Base-by-base conservation (phyloP, 352 stramenopile species). In the Pythium insidiosum region DNA sequence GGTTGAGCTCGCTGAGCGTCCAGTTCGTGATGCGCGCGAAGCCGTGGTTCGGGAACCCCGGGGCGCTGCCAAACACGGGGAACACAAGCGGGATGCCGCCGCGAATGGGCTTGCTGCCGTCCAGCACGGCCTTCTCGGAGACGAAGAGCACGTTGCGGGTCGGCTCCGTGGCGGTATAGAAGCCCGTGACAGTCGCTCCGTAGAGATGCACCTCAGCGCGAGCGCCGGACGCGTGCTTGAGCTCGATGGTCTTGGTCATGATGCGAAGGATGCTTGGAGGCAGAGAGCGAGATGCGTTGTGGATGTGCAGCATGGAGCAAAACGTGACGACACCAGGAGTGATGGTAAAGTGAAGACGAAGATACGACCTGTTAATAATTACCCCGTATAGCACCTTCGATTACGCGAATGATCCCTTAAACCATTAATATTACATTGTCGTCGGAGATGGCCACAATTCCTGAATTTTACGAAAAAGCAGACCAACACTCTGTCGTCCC, bases 71-170 rank as follows among this genome's bases (percentile, higher is more conserved):
- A 61, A 98, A 98, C 40, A 98, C 85, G 25, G 95, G 95, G 69
- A 98, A 98, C 30, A 98, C 93, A 18, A 98, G 60, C 25, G 95
- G 95, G 38, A 98, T 97, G 25, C 94, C 94, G 45, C 95, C 95
- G 29, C 95, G 86, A 53, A 98, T 97, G 25, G 94, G 78, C 58
- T 97, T 98, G 45, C 58, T 84, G 44, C 92, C 85, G 61, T 98
- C 83, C 30, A 97, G 58, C 20, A 82, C 62, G 26, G 93, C 87
- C 59, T 94, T 71, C 21, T 82, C 57, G 12, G 85, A 97, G 41
- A 98, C 16, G 57, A 98, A 98, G 21, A 98, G 70, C 56, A 93
- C 72, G 53, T 98, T 95, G 41, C 76, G 64, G 21, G 56, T 42
- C 20, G 82, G 75, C 39, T 86, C 70, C 19, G 74, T 53, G 18